Conservation (phyloP, 345 rosid genomes). For the Eucalyptus camaldulensis region DNA sequence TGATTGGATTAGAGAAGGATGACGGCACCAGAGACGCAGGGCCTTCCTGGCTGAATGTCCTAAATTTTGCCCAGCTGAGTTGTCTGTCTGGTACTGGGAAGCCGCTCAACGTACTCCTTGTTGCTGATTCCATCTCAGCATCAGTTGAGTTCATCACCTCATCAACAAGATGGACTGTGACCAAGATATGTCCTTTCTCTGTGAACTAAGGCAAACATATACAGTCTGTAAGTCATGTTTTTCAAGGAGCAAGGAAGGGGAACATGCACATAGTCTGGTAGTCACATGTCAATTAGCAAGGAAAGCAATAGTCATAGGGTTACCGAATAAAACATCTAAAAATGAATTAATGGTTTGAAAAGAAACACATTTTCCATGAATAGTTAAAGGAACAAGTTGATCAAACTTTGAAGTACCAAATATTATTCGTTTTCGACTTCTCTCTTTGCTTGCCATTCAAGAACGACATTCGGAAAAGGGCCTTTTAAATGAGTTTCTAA, state of each 20-base stretch:
- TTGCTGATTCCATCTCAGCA: slow-evolving; percentile 37
- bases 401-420: background rate
- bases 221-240: background rate
- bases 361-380: background rate
- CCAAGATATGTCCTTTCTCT: slow-evolving; percentile 81
- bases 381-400: background rate
- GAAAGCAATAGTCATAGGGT: background rate
- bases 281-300: background rate
- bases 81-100: slow-evolving; percentile 67
- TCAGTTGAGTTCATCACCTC: slow-evolving; percentile 45
- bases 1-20: slow-evolving; percentile 30
- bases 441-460: background rate
- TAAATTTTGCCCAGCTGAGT: slow-evolving; percentile 64
- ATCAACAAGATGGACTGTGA: slow-evolving; percentile 75
- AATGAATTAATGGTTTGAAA: background rate
- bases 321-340: background rate
- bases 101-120: slow-evolving; percentile 67
- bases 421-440: background rate
- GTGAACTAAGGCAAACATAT: slow-evolving; percentile 50
- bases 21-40: slow-evolving; percentile 3
- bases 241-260: background rate
- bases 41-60: slow-evolving; percentile 38
- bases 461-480: background rate
- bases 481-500: background rate
- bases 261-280: background rate